Evolutionary conservation across 345 rosid species (phyloP).

Genomic region (Rhizophora mangle): DNA sequence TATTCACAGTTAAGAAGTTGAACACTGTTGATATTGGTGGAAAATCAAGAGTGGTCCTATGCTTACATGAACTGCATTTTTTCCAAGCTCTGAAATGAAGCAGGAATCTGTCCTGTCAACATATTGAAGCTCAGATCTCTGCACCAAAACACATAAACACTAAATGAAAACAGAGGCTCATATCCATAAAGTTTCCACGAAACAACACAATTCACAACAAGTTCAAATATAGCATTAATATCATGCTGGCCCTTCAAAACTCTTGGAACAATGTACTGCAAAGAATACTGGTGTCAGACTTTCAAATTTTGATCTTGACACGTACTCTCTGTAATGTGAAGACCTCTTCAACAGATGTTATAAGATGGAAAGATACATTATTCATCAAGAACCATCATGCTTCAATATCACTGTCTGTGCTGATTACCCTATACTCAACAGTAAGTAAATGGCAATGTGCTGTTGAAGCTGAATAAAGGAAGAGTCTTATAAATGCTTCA

Average conservation of each 20-base stretch:
- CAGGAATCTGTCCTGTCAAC: conserved; percentile 55
- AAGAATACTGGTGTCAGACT: no score
- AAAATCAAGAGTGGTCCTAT: background rate
- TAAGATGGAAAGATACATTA: no score
- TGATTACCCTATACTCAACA: background rate
- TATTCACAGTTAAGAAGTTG: background rate
- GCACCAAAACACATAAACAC: conserved; percentile 5
- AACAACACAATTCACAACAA: background rate
- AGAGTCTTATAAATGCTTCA: background rate
- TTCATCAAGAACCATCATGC: no score
- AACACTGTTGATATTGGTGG: background rate
- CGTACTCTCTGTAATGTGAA: no score
- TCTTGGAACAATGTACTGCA: no score
- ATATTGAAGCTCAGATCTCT: conserved; percentile 85
- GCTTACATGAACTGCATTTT: conserved; percentile 43
- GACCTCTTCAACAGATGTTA: no score
- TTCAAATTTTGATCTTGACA: no score
- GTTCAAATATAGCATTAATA: background rate
- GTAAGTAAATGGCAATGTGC: background rate
- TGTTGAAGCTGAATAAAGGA: background rate
- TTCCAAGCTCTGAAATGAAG: conserved; percentile 14
- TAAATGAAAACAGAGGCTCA: background rate
- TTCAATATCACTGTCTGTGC: background rate
- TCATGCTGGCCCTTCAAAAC: no score
- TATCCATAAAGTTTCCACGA: no score